Evolutionary conservation across 345 rosid genomes (phyloP).

Genomic region (Sisymbrium irio): DNA sequence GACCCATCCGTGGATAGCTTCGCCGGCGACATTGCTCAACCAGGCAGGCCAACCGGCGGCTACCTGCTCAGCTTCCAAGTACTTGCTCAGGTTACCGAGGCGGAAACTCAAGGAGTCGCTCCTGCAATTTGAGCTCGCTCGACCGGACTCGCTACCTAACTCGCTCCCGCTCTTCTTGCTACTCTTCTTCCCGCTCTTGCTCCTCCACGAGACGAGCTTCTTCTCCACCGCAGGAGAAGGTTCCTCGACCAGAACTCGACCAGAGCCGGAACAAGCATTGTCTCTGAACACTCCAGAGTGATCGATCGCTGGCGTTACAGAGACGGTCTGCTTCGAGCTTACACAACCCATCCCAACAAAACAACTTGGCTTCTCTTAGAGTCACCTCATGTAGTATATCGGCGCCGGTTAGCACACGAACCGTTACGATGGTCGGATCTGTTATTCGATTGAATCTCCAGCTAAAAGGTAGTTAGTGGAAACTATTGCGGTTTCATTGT

Average conservation of each 20-base stretch:
- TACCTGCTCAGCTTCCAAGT: slow-evolving; percentile 83
- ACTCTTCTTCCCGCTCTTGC: slow-evolving; percentile 36
- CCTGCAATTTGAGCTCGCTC: slow-evolving; percentile 51
- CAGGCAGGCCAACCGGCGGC: slow-evolving; percentile 99
- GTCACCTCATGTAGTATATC: slow-evolving; percentile 5
- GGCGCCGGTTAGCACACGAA: neutral
- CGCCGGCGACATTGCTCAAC: slow-evolving; percentile 95
- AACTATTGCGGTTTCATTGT: neutral
- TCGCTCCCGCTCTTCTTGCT: slow-evolving; percentile 39
- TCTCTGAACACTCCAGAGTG: slow-evolving; percentile 61
- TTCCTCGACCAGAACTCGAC: slow-evolving; percentile 25
- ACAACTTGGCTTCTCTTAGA: neutral
- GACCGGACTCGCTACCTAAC: slow-evolving; percentile 55
- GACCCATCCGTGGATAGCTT: slow-evolving; percentile 95
- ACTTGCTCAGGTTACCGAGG: slow-evolving; percentile 55
- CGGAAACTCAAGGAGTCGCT: slow-evolving; percentile 83
- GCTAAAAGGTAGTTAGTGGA: neutral
- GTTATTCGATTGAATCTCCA: neutral
- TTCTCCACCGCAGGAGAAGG: slow-evolving; percentile 15
- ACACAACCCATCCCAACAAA: slow-evolving; percentile 80
- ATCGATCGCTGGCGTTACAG: slow-evolving; percentile 87
- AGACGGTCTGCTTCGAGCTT: slow-evolving; percentile 88
- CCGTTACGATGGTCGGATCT: neutral
- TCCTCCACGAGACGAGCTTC: slow-evolving; percentile 35
- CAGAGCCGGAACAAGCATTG: slow-evolving; percentile 28